Conservation (phyloP, 2,329 filamentous ascomycete species). For the Botrytis fabae region DNA sequence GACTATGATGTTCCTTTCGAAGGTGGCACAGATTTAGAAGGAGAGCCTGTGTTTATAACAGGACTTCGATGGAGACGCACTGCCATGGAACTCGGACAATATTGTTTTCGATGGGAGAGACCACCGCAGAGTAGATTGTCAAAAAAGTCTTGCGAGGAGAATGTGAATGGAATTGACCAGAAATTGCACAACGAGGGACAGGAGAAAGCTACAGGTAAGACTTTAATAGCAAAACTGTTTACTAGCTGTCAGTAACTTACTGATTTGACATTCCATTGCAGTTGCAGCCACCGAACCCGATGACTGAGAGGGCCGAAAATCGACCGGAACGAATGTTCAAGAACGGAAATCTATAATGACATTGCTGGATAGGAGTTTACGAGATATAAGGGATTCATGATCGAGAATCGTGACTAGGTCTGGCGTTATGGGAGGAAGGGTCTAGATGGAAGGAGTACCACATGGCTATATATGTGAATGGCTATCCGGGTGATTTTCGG, state of each 20-base stretch:
- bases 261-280: not conserved
- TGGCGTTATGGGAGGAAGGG: not conserved
- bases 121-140: not conserved
- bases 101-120: constrained; percentile 6
- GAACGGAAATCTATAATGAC: not conserved
- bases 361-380: not conserved
- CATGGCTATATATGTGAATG: not conserved
- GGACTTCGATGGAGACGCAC: not conserved
- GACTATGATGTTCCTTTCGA: not conserved
- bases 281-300: not conserved
- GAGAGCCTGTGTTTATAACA: not conserved
- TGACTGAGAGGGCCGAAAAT: not conserved
- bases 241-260: not conserved
- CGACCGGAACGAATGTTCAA: not conserved
- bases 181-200: not conserved
- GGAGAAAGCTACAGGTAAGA: not conserved
- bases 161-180: not conserved
- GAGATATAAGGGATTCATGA: not conserved
- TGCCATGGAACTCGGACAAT: not conserved
- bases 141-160: not conserved
- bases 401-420: not conserved
- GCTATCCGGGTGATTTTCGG: not conserved
- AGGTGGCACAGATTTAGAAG: not conserved
- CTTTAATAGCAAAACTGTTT: not conserved
- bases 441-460: not conserved